Base-by-base conservation (phyloP, 108 stramenopile species). In the Cylindrotheca closterium region DNA sequence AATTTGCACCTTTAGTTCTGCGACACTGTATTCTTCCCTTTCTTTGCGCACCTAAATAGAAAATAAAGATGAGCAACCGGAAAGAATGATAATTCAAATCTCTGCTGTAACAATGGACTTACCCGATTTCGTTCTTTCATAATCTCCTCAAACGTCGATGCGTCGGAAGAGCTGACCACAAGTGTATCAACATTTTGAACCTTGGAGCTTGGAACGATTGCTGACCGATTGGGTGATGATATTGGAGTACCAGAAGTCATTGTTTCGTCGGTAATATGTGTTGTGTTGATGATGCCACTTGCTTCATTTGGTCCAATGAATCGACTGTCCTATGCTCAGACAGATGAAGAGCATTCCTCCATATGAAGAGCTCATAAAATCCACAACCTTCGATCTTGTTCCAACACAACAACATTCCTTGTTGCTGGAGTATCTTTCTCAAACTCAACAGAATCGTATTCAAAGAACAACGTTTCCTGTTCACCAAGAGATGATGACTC, bases 21-120 rank as follows among this genome's bases (percentile, higher is more conserved):
- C 92, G 25, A 93, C 69, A 67, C 76, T 77, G 62, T 86, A 77
- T 54, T 93, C 89, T 67, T 93, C 89, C 54, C 77, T 72, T 69
- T 93, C 89, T 63, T 80, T 86, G 3, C 92, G 85, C 31, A 71
- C 48, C 78, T 82, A 53, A 25, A 29, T 27, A 50, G 12, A 49
- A 29, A 17, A 22, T 12, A n/a, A 51, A 26, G 25, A 21, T 33
- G 27, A 21, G 15, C 27, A 25, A 25, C 30, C 52, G 17, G 34
- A 18, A 18, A 28, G 4, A 26, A 62, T 15, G 21, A 47, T 4
- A 54, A n/a, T 15, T 25, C 49, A 42, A 55, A 25, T 5, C 23
- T 21, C 30, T 19, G 46, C 17, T 55, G 55, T 24, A 23, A 23
- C 24, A 2, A 24, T 26, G 25, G 53, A 62, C 77, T 62, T 55